Evolutionary conservation across 163 green algal species (phyloP).

Genomic region (Chloromonas sp.): DNA sequence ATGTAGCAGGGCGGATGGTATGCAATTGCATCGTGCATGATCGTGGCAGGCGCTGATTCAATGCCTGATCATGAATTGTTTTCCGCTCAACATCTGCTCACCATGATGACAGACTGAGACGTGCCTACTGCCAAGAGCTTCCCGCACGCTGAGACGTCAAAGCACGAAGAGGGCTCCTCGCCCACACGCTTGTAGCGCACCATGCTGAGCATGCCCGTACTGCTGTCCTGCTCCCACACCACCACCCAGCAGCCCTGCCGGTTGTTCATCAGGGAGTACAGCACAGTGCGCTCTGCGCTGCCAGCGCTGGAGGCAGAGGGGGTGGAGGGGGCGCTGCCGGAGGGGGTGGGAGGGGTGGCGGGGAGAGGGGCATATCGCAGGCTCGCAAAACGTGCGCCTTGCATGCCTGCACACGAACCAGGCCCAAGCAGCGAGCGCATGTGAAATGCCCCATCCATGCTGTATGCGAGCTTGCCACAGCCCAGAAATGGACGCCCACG

Average conservation of each 20-base stretch:
- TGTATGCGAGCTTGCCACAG: too few species aligned
- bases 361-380: not conserved
- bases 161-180: not conserved
- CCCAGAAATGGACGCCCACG: too few species aligned
- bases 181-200: not conserved
- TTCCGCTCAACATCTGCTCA: not conserved
- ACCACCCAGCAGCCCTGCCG: not conserved
- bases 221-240: not conserved
- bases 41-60: too few species aligned
- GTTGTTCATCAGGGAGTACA: not conserved
- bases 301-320: not conserved
- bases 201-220: not conserved
- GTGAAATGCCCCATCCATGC: too few species aligned
- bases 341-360: not conserved
- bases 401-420: not conserved
- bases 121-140: not conserved
- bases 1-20: too few species aligned
- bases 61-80: too few species aligned
- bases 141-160: not conserved
- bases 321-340: not conserved
- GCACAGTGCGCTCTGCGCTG: not conserved
- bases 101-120: not conserved
- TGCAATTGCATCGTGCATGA: too few species aligned
- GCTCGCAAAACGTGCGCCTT: not conserved
- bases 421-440: too few species aligned